These are phyloP conservation scores for Scheffersomyces lignicola DNA, from an alignment of 1,139 yeast species.

Conservation along the genomic window DNA sequence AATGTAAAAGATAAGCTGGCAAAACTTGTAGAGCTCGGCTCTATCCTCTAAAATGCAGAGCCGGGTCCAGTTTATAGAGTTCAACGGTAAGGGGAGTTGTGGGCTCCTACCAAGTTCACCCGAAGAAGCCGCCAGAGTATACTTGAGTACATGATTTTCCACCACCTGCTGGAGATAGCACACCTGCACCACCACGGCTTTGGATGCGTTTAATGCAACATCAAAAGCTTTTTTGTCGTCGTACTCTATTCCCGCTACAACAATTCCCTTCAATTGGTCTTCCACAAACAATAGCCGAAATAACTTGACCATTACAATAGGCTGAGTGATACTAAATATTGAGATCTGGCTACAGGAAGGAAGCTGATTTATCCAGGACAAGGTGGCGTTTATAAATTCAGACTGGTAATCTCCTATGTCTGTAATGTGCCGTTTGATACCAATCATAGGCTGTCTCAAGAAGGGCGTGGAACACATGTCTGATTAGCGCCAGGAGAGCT, in stretches of 20 bases:
- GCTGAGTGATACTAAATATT: conserved; percentile 7
- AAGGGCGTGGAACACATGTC: no score
- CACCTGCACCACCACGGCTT: conserved; percentile 13
- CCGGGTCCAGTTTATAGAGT: conserved; percentile 7
- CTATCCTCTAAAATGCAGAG: conserved; percentile 15
- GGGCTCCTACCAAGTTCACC: conserved; percentile 5
- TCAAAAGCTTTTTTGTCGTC: conserved; percentile 5
- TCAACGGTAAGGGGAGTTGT: conserved; percentile 15
- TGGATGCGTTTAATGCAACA: conserved; percentile 9
- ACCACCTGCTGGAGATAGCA: conserved; percentile 13
- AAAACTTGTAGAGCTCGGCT: conserved; percentile 15
- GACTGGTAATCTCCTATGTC: neutral
- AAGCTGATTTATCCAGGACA: neutral
- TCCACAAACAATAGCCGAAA: conserved; percentile 9
- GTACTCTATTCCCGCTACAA: no score
- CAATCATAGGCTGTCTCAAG: no score
- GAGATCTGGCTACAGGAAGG: neutral
- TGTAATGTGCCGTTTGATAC: no score
- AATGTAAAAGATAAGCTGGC: conserved; percentile 19
- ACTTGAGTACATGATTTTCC: conserved; percentile 14
- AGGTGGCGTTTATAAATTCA: conserved; percentile 2
- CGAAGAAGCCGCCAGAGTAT: conserved; percentile 10
- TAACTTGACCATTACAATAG: conserved; percentile 14
- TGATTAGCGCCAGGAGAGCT: no score
- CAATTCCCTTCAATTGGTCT: no score